These are phyloP conservation scores for Saururus chinensis DNA, from an alignment of 164 flowering plant genomes.

Conservation along the genomic window DNA sequence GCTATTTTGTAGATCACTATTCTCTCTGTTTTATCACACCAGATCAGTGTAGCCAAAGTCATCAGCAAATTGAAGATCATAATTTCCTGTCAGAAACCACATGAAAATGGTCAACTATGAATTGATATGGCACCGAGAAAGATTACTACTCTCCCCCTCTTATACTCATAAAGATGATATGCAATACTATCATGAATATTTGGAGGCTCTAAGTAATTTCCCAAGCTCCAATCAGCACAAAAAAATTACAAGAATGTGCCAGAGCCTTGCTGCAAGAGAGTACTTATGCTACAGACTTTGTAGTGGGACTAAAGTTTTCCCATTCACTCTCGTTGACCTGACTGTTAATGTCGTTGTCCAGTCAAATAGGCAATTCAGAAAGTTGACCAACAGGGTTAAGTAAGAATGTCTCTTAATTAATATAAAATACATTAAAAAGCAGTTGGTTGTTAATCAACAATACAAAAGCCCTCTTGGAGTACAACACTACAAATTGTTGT, in stretches of 20 bases:
- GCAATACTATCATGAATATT: not conserved
- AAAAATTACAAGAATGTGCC: no score
- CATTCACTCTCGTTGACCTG: no score
- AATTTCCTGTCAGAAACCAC: slow-evolving; percentile 36
- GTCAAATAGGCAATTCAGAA: not conserved
- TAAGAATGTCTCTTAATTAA: no score
- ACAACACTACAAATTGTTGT: no score
- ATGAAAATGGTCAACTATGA: not conserved
- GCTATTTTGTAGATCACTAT: not conserved
- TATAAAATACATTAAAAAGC: no score
- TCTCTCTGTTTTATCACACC: slow-evolving; percentile 37
- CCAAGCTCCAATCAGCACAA: not conserved
- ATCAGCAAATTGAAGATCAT: slow-evolving; percentile 80
- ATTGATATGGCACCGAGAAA: not conserved
- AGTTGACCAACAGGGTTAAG: not conserved
- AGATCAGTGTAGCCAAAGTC: slow-evolving; percentile 93
- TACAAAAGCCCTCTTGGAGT: no score
- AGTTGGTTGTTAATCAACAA: no score
- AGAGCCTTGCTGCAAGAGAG: no score
- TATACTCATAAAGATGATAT: not conserved
- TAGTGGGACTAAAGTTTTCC: no score
- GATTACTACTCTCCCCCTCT: not conserved
- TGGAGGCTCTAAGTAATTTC: not conserved
- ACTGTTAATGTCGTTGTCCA: not conserved
- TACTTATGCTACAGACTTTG: no score